Conservation (phyloP, 1,139 yeast genomes). For the Kodamaea arcana region DNA sequence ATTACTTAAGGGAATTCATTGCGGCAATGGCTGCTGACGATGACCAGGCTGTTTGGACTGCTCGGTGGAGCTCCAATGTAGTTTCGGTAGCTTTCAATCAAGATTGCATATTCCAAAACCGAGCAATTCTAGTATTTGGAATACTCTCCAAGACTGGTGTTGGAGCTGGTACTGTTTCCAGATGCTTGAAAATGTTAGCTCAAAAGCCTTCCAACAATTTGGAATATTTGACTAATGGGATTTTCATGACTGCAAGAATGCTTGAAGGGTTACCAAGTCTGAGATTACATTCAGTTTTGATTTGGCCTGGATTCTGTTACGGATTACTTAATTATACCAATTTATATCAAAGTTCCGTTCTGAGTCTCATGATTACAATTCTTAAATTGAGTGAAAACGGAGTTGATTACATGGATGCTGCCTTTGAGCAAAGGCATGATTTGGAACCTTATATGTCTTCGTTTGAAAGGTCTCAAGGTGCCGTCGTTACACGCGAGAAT, state of each 20-base stretch:
- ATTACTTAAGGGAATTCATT: constrained; percentile 52
- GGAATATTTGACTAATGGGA: constrained; percentile 33
- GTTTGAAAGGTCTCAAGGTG: constrained; percentile 43
- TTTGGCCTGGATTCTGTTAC: constrained; percentile 59
- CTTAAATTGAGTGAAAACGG: constrained; percentile 23
- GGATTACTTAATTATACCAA: constrained; percentile 30
- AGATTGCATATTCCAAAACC: constrained; percentile 61
- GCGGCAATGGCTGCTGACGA: constrained; percentile 46
- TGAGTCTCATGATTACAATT: constrained; percentile 31
- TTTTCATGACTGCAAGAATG: constrained; percentile 55
- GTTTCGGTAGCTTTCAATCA: constrained; percentile 61
- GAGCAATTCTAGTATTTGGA: constrained; percentile 73
- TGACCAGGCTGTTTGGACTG: constrained; percentile 57
- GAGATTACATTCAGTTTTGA: constrained; percentile 50
- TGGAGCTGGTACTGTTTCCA: constrained; percentile 55
- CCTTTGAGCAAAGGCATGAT: constrained; percentile 36
- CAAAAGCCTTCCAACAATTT: constrained; percentile 27
- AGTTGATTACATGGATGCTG: constrained; percentile 20
- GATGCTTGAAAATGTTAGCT: constrained; percentile 33
- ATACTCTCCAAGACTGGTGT: constrained; percentile 63
- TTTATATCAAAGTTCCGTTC: constrained; percentile 54
- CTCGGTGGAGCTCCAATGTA: constrained; percentile 67
- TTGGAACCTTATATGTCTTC: constrained; percentile 42
- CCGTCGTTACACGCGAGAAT: constrained; percentile 41
- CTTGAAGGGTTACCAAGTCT: constrained; percentile 60